phyloP scores from a whole-genome alignment of 192 early-diverging fungal species.

The Diversispora epigaea region DNA sequence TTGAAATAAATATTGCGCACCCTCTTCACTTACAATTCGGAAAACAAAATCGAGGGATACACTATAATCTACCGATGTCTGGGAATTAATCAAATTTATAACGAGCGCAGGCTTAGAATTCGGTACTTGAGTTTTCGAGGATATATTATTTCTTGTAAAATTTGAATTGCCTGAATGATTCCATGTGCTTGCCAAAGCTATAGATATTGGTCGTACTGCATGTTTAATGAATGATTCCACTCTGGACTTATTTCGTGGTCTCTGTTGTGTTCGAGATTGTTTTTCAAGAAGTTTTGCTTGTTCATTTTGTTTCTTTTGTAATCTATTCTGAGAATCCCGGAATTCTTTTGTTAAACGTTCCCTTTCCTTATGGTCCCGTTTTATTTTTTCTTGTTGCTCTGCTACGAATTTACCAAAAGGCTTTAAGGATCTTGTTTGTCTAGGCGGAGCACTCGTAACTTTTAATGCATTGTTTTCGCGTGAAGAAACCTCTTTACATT shows the following conservation, averaged over 20 bases:
- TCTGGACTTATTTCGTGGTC: slow-evolving; percentile 10
- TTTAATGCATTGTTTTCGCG: slow-evolving; percentile 33
- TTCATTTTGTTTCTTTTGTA: slow-evolving; percentile 50
- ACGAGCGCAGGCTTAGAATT: slow-evolving; percentile 62
- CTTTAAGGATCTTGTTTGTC: slow-evolving; percentile 1
- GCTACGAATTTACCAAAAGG: slow-evolving; percentile 50
- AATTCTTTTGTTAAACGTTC: slow-evolving; percentile 65
- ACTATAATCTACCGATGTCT: slow-evolving; percentile 62
- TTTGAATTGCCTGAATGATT: slow-evolving; percentile 33
- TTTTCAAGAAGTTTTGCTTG: slow-evolving; percentile 42
- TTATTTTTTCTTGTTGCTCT: slow-evolving; percentile 63
- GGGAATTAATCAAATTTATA: slow-evolving; percentile 76
- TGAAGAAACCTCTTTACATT: slow-evolving; percentile 41
- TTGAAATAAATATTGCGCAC: slow-evolving; percentile 73
- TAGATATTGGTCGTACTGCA: slow-evolving; percentile 41
- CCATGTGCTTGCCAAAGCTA: slow-evolving; percentile 41
- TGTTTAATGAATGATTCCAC: slow-evolving; percentile 39
- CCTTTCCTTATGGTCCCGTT: slow-evolving; percentile 66
- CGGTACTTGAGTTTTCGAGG: slow-evolving; percentile 4
- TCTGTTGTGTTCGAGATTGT: background rate
- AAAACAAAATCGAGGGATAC: slow-evolving; percentile 75
- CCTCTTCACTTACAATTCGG: slow-evolving; percentile 77
- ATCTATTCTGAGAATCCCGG: slow-evolving; percentile 50
- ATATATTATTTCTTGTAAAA: background rate
- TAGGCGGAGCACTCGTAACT: background rate